Percentiles rank a stretch among this genome's conserved stretches.
Evolutionary conservation across 1,139 yeast genomes (phyloP).

Genomic region (Debaryomyces singareniensis): DNA sequence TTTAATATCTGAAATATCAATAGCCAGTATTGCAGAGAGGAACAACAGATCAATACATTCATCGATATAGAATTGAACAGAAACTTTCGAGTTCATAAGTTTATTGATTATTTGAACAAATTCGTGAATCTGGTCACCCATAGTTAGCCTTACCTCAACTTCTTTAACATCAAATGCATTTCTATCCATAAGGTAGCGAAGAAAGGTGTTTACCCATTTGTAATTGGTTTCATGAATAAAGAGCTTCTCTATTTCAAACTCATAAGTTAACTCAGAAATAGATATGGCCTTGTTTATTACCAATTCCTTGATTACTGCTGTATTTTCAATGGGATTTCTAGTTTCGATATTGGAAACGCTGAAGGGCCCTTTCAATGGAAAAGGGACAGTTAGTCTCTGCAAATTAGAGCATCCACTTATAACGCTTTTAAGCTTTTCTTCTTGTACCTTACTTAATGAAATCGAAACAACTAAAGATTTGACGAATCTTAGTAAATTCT

Average conservation of each 20-base stretch:
- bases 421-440: background rate
- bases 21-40: background rate
- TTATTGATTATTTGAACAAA: background rate
- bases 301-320: background rate
- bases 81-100: background rate
- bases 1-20: background rate
- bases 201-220: slow-evolving; percentile 1
- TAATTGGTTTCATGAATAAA: background rate
- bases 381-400: background rate
- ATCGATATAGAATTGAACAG: background rate
- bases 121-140: background rate
- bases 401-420: background rate
- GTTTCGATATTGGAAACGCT: background rate
- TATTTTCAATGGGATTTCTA: background rate
- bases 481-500: background rate
- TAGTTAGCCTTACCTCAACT: background rate
- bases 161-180: background rate
- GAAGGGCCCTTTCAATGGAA: background rate
- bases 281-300: background rate
- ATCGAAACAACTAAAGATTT: background rate
- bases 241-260: background rate
- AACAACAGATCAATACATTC: background rate
- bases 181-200: background rate
- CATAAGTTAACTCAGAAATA: background rate
- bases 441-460: background rate